Base-by-base conservation (phyloP, 2,329 filamentous ascomycete genomes). In the Venturia asperata region DNA sequence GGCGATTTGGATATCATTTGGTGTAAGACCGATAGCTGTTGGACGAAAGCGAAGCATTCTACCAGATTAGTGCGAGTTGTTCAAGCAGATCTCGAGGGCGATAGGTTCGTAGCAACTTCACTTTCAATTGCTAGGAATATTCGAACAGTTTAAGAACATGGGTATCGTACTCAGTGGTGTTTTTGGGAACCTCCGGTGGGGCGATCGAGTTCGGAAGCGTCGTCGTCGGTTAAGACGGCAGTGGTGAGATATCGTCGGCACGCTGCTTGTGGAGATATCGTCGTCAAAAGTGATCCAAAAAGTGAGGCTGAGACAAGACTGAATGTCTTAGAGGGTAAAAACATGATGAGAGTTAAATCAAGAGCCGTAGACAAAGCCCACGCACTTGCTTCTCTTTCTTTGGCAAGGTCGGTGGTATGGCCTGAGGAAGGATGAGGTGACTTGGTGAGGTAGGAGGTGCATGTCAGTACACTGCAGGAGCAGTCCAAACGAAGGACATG, bases 31-130 rank as follows among this genome's bases (percentile, higher is more conserved):
- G 42, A 63, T 63, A 15, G 42, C 61, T 4, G 61, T 47, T 39
- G 61, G 61, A 19, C n/a, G 43, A n/a, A 63, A 43, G 27, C 61
- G 61, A 63, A 63, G 61, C 61, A 63, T 63, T 37, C 52, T 58
- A 11, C 30, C 17, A n/a, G 10, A 37, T 58, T 21, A 58, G 30
- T 11, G 3, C 5, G 19, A 37, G 24, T 37, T 24, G 34, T 52
- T 49, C 13, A 42, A 30, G 15, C 10, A 34, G 27, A 24, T 37
- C 5, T 5, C 9, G 37, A 39, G 13, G 17, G 17, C 13, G 34
- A 21, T 24, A 15, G 39, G 4, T 43, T 15, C 10, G 15, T n/a
- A 42, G 17, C 11, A 7, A 27, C 37, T 15, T 37, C 7, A 11
- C 10, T 7, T 37, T 37, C 3, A 34, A 10, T 24, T 37, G 30